Conservation (phyloP, 257 asterid species). For the Solanum rostratum region DNA sequence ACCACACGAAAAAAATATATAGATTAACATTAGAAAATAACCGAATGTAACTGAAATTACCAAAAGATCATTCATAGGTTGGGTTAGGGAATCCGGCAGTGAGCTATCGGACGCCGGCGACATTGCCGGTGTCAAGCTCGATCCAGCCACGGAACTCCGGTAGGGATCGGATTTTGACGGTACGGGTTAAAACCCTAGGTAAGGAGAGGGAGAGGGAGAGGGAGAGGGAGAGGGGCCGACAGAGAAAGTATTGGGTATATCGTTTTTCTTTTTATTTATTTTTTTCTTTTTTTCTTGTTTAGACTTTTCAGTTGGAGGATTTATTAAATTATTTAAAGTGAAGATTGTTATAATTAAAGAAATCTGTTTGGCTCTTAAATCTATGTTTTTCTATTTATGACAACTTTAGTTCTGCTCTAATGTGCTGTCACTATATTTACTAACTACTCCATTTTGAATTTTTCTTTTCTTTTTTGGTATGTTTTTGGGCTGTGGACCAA, state of each 20-base stretch:
- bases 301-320: background rate
- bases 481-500: background rate
- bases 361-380: background rate
- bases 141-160: constrained; percentile 52
- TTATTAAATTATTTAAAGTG: background rate
- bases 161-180: constrained; percentile 47
- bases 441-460: background rate
- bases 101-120: constrained; percentile 38
- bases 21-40: background rate
- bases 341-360: background rate
- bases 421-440: background rate
- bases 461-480: background rate
- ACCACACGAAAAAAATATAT: background rate
- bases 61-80: constrained; percentile 5
- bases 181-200: constrained; percentile 40
- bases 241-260: background rate
- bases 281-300: background rate
- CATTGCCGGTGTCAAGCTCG: constrained; percentile 62
- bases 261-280: no score
- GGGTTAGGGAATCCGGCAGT: constrained; percentile 36
- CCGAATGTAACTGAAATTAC: constrained; percentile 15
- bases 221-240: background rate
- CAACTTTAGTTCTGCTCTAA: background rate
- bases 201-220: background rate
- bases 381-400: background rate